Percentiles rank a stretch among this genome's conserved stretches.
Conservation (phyloP, 495 filamentous ascomycete genomes). For the Penicillium cosmopolitanum region DNA sequence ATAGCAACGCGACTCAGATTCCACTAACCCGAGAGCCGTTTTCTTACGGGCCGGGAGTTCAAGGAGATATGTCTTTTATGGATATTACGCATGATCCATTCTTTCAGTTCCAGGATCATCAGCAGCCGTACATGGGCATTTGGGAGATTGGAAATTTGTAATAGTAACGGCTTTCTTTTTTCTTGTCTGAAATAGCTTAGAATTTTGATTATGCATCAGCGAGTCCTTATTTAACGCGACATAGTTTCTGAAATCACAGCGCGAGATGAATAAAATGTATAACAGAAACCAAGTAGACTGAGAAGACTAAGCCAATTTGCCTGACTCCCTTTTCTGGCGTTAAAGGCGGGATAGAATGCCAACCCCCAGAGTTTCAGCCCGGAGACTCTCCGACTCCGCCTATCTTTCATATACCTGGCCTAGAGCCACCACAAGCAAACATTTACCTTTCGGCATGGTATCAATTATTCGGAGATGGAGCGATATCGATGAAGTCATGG, state of each 20-base stretch:
- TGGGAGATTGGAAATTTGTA: slow-evolving; percentile 36
- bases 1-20: slow-evolving; percentile 4
- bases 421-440: not conserved
- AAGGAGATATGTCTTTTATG: slow-evolving; percentile 40
- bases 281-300: not conserved
- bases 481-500: not conserved
- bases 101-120: slow-evolving; percentile 34
- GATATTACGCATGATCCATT: slow-evolving; percentile 33
- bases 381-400: not conserved
- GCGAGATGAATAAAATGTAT: too few relatives aligned
- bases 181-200: not conserved
- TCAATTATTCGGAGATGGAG: not conserved
- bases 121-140: slow-evolving; percentile 29
- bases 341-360: not conserved
- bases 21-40: slow-evolving; percentile 15
- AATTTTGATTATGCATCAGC: slow-evolving; percentile 5
- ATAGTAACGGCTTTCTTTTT: slow-evolving; percentile 2
- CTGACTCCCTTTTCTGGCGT: not conserved
- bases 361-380: not conserved
- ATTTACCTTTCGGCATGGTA: not conserved
- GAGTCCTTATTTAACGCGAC: not conserved
- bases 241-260: not conserved
- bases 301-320: not conserved
- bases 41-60: slow-evolving; percentile 16
- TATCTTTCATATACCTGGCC: too few relatives aligned